Conservation (phyloP, 257 asterid genomes). For the Solanum stenotomum region DNA sequence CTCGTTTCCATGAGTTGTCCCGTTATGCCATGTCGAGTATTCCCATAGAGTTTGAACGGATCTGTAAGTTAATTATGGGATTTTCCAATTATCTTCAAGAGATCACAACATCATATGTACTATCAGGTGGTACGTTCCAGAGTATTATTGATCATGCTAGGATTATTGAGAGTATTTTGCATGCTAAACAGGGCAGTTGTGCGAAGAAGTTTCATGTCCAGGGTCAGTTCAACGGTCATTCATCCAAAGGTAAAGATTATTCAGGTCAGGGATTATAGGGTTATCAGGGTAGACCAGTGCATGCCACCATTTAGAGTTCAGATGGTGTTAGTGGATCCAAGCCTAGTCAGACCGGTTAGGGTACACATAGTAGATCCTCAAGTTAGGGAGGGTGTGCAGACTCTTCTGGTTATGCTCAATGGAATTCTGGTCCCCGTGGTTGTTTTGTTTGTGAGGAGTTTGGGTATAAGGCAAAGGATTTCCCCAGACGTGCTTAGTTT, state of each 20-base stretch:
- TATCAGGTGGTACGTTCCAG: background rate
- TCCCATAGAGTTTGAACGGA: background rate
- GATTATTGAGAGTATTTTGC: background rate
- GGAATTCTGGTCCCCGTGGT: too few relatives aligned
- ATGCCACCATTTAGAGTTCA: too few relatives aligned
- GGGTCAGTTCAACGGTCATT: background rate
- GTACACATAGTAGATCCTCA: background rate
- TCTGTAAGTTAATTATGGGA: background rate
- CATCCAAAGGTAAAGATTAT: background rate
- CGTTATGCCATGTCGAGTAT: background rate
- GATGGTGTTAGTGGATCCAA: background rate
- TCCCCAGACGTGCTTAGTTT: too few relatives aligned
- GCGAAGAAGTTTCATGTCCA: too few relatives aligned
- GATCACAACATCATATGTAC: background rate
- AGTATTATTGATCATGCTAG: background rate
- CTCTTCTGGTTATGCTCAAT: background rate
- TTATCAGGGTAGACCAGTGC: background rate
- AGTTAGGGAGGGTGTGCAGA: background rate
- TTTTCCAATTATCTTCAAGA: background rate
- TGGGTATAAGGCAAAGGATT: background rate
- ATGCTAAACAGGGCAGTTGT: background rate
- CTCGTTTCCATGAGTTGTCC: background rate
- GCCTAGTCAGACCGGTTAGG: too few relatives aligned
- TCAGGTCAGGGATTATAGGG: background rate
- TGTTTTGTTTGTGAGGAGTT: background rate